A percentile compares a stretch with the other conserved stretches of the same genome.
Evolutionary conservation across 2,329 filamentous ascomycete genomes (phyloP).

Genomic region (Leptoxyphium fumago): DNA sequence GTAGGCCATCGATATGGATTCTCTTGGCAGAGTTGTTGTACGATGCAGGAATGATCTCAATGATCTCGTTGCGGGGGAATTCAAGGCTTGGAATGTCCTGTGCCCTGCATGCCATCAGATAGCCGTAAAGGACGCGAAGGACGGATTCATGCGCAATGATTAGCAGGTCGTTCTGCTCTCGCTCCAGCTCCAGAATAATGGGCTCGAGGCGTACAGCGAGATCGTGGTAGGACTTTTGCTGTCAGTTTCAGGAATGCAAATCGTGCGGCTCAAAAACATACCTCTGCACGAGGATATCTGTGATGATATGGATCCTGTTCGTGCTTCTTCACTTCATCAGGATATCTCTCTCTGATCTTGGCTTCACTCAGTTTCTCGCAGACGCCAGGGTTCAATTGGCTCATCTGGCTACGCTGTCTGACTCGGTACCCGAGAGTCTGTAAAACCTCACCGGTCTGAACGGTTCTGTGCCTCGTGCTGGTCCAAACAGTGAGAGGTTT

Average conservation of each 20-base stretch:
- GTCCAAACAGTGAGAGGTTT: slow-evolving; percentile 88
- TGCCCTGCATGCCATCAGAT: slow-evolving; percentile 96
- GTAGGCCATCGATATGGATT: slow-evolving; percentile 64
- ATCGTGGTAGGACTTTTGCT: slow-evolving; percentile 77
- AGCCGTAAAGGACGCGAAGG: slow-evolving; percentile 90
- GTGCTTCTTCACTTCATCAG: slow-evolving; percentile 85
- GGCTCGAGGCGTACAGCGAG: slow-evolving; percentile 94
- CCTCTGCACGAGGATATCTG: slow-evolving; percentile 85
- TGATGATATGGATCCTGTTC: slow-evolving; percentile 94
- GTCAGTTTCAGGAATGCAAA: neutral
- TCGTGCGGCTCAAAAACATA: slow-evolving; percentile 23
- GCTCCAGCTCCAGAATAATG: slow-evolving; percentile 91
- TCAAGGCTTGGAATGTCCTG: slow-evolving; percentile 84
- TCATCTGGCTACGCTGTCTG: slow-evolving; percentile 87
- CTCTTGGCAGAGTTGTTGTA: slow-evolving; percentile 94
- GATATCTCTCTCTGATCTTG: slow-evolving; percentile 66
- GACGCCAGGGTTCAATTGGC: slow-evolving; percentile 89
- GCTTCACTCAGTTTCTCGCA: slow-evolving; percentile 86
- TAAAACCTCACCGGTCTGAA: slow-evolving; percentile 79
- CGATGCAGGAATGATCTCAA: slow-evolving; percentile 94
- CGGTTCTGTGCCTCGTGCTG: slow-evolving; percentile 75
- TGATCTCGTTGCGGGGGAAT: slow-evolving; percentile 93
- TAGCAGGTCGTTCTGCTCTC: slow-evolving; percentile 91
- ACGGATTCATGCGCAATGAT: slow-evolving; percentile 98
- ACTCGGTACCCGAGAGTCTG: slow-evolving; percentile 69